phyloP scores from a whole-genome alignment of 345 rosid genomes.

The Lepidium africanum region DNA sequence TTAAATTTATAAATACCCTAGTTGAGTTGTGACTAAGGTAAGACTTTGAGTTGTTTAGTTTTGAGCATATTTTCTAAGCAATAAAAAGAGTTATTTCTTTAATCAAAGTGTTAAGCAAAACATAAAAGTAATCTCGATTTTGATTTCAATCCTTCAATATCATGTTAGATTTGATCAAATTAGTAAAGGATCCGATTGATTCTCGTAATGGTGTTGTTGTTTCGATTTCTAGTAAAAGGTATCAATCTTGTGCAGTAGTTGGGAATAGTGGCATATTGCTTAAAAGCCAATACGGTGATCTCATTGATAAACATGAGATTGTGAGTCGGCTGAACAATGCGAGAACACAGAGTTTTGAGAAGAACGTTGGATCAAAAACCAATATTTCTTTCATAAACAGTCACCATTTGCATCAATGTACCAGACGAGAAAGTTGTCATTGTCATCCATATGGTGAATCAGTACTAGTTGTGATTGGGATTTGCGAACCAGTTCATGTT shows the following conservation, averaged over 20 bases:
- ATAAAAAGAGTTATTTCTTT: too few relatives aligned
- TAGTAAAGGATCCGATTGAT: slow-evolving; percentile 55
- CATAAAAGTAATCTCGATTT: too few relatives aligned
- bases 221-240: slow-evolving; percentile 31
- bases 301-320: slow-evolving; percentile 76
- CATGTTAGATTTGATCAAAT: slow-evolving; percentile 54
- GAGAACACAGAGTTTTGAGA: slow-evolving; percentile 39
- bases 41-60: too few relatives aligned
- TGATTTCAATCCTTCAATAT: too few relatives aligned
- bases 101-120: too few relatives aligned
- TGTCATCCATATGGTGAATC: slow-evolving; percentile 78
- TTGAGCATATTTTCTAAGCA: too few relatives aligned
- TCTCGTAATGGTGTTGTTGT: slow-evolving; percentile 28
- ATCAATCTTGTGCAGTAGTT: slow-evolving; percentile 79
- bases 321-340: slow-evolving; percentile 93
- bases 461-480: slow-evolving; percentile 66
- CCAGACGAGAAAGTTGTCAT: slow-evolving; percentile 48
- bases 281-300: slow-evolving; percentile 39
- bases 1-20: too few relatives aligned
- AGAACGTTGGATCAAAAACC: slow-evolving; percentile 67
- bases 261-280: slow-evolving; percentile 88
- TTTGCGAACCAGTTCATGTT: slow-evolving; percentile 82
- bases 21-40: too few relatives aligned
- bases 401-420: slow-evolving; percentile 73
- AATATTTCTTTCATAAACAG: slow-evolving; percentile 76